phyloP scores from a whole-genome alignment of 2,329 filamentous ascomycete genomes.

The Alternaria alternata region DNA sequence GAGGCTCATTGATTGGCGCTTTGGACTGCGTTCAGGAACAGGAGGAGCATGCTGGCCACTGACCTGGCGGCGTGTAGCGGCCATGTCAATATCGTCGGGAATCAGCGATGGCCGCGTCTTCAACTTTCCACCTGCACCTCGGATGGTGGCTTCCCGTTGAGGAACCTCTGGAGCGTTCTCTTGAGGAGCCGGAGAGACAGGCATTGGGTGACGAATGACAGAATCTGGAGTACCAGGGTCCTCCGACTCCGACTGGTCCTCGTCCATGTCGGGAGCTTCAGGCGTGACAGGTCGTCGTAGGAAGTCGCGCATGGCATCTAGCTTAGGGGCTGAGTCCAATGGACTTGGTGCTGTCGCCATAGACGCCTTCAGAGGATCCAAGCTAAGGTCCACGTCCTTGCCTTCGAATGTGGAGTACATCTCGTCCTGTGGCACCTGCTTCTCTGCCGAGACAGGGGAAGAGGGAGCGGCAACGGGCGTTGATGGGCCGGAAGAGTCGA shows the following conservation, averaged over 20 bases:
- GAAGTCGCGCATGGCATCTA: constrained; percentile 51
- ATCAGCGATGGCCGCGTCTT: constrained; percentile 91
- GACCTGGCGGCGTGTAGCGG: constrained; percentile 82
- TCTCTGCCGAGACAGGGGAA: constrained; percentile 40
- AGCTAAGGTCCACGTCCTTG: constrained; percentile 63
- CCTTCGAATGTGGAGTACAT: constrained; percentile 60
- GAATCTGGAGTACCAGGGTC: constrained; percentile 84
- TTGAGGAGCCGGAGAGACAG: constrained; percentile 46
- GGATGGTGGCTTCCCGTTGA: constrained; percentile 86
- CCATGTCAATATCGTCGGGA: constrained; percentile 85
- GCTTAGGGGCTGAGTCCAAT: constrained; percentile 46
- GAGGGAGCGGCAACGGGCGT: constrained; percentile 53
- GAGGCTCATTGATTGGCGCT: constrained; percentile 47
- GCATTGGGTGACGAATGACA: constrained; percentile 80
- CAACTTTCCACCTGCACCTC: constrained; percentile 82
- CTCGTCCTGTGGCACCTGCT: constrained; percentile 47
- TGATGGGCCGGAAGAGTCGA: constrained; percentile 54
- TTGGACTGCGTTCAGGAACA: constrained; percentile 49
- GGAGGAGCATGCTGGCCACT: constrained; percentile 72
- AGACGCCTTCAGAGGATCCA: constrained; percentile 63
- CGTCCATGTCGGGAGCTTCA: constrained; percentile 28
- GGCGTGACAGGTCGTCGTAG: constrained; percentile 63
- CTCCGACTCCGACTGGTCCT: constrained; percentile 63
- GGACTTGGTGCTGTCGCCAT: constrained; percentile 41
- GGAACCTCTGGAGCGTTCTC: constrained; percentile 73